Evolutionary conservation across 306 rosid species (phyloP), one percentile per base, ranked within the genome.

Genomic region (Gastrolobium villosum): DNA sequence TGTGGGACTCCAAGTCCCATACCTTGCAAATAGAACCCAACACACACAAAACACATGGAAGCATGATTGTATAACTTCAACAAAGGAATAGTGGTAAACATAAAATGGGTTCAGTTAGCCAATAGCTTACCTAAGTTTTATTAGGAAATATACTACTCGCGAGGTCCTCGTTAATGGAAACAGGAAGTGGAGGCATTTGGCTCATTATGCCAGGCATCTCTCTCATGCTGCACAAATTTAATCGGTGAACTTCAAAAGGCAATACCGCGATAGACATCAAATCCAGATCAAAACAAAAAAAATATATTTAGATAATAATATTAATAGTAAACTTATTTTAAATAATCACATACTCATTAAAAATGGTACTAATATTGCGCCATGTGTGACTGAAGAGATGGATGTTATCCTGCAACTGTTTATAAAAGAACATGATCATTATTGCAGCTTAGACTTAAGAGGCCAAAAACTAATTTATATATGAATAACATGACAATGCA

Each of bases 361-460:
- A 86, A 87, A 94, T 86, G 57, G 89, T 82, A 63, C 69, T 76
- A 48, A 94, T 78, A 70, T 89, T 94, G 80, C 65, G 86, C 88
- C 93, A 82, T 37, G 97, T 79, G 20, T 79, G 84, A 67, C 82
- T 78, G 77, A 94, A 87, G 79, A 94, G 97, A 50, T 90, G 80
- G 10, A 94, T 82, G 83, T 94, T 94, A 62, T 90, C 97, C 88
- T 90, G 90, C 84, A 91, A 86, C 98, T 94, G 94, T 70, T 74
- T 68, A 34, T 59, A 62, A 82, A 80, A 75, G 45, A 49, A 79
- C 55, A 26, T 20, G 56, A 49, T 28, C 56, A 79, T 53, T 66
- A 83, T 40, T 66, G 39, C 67, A 73, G 36, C 69, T n/a, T 66
- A 57, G 26, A 20, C 26, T 20, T 20, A 20, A 20, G 76, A 78